Evolutionary conservation across 352 stramenopile species (phyloP).

Genomic region (Pythium sukuiense): DNA sequence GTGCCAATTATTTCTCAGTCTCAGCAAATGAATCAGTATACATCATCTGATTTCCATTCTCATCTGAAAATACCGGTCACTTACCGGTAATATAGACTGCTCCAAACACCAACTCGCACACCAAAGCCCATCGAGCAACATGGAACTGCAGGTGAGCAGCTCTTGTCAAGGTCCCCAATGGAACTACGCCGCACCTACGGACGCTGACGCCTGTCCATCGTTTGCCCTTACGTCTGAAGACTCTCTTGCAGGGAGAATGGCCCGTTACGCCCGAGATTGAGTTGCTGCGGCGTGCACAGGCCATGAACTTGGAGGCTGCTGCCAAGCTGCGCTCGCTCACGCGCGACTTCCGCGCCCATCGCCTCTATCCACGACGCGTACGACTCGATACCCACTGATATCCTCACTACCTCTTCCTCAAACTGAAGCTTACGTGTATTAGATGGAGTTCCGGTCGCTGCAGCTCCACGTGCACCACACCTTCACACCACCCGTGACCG

Average conservation of each 20-base stretch:
- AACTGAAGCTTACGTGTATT: not conserved
- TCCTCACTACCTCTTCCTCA: not conserved
- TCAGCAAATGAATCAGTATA: not conserved
- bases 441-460: slow-evolving; percentile 61
- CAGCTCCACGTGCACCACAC: slow-evolving; percentile 63
- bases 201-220: not conserved
- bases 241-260: slow-evolving; percentile 56
- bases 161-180: not conserved
- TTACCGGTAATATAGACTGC: not conserved
- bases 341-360: slow-evolving; percentile 57
- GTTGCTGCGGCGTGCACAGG: slow-evolving; percentile 47
- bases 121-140: not conserved
- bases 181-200: too few relatives aligned
- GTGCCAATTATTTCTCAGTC: not conserved
- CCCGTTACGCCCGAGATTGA: slow-evolving; percentile 55
- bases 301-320: slow-evolving; percentile 43
- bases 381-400: not conserved
- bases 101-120: not conserved
- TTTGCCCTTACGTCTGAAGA: slow-evolving; percentile 26
- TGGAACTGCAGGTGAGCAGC: slow-evolving; percentile 5
- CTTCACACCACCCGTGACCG: slow-evolving; percentile 47
- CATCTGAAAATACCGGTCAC: not conserved
- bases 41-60: not conserved
- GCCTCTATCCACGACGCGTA: slow-evolving; percentile 44
- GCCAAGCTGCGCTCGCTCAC: slow-evolving; percentile 46